phyloP scores from a whole-genome alignment of 1,139 yeast genomes.

The Lodderomyces orthopsilosis region DNA sequence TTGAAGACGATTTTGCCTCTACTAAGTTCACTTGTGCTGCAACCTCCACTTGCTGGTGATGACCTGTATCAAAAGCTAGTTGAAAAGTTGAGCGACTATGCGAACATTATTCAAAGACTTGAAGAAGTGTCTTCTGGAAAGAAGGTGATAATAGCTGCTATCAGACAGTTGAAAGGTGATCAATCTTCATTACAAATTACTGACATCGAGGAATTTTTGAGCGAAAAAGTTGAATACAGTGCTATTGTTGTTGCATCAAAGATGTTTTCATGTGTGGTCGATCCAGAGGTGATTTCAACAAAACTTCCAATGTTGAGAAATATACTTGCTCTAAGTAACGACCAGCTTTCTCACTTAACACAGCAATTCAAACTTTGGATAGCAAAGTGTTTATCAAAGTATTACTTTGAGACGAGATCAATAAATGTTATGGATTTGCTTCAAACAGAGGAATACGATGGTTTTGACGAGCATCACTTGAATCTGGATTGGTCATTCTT shows the following conservation, averaged over 20 bases:
- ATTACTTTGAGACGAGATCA: slow-evolving; percentile 22
- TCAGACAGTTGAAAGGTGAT: slow-evolving; percentile 12
- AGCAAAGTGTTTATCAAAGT: slow-evolving; percentile 41
- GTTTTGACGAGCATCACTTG: slow-evolving; percentile 8
- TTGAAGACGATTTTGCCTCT: background rate
- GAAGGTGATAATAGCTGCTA: slow-evolving; percentile 15
- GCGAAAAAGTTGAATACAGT: background rate
- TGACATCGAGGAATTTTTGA: slow-evolving; percentile 21
- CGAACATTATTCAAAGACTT: slow-evolving; percentile 13
- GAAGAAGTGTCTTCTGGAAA: slow-evolving; percentile 8
- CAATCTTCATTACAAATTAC: slow-evolving; percentile 9
- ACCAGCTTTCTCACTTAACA: slow-evolving; percentile 7
- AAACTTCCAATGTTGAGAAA: background rate
- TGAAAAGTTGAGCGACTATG: slow-evolving; percentile 4
- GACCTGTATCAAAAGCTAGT: slow-evolving; percentile 7
- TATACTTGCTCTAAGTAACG: background rate
- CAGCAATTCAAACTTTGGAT: slow-evolving; percentile 36
- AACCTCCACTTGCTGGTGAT: background rate
- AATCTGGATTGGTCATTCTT: slow-evolving; percentile 10
- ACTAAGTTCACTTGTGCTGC: background rate
- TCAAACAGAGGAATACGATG: slow-evolving; percentile 13
- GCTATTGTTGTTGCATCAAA: background rate
- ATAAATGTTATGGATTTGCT: background rate
- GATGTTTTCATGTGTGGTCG: background rate
- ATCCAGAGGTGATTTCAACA: background rate